Evolutionary conservation across 768 basidiomycete genomes (phyloP).

Genomic region (Pleurotus giganteus): DNA sequence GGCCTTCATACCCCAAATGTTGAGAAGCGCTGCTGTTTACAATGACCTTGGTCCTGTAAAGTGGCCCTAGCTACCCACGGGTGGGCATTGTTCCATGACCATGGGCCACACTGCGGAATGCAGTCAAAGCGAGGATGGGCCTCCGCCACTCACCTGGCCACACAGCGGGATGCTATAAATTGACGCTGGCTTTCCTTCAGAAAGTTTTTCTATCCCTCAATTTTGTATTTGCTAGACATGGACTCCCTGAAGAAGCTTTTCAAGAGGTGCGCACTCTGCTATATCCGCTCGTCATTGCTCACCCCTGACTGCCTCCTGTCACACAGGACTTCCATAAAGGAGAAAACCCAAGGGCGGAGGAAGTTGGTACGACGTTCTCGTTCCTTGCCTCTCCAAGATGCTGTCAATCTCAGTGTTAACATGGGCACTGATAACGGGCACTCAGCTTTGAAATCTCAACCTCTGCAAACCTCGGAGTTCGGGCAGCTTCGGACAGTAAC

Average conservation of each 20-base stretch:
- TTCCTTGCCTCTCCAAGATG: conserved; percentile 1
- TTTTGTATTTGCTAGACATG: not conserved
- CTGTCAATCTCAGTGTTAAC: not conserved
- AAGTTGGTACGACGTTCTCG: conserved; percentile 5
- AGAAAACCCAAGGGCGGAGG: not conserved
- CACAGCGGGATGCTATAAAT: no score
- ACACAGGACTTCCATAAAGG: not conserved
- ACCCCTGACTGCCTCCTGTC: not conserved
- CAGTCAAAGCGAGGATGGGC: no score
- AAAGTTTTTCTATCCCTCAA: not conserved
- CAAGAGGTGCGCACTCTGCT: not conserved
- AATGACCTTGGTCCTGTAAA: no score
- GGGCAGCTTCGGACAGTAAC: not conserved
- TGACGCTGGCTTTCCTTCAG: no score
- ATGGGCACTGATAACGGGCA: no score
- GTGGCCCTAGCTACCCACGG: no score
- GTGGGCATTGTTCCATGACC: no score
- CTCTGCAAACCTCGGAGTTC: not conserved
- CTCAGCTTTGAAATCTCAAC: not conserved
- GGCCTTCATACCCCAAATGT: no score
- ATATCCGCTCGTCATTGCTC: not conserved
- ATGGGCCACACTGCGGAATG: no score
- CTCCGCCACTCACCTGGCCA: no score
- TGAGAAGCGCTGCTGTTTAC: no score
- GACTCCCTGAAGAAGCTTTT: conserved; percentile 4